Evolutionary conservation across 192 early-diverging fungal species (phyloP).

Genomic region (Backusella parvicylindrica): DNA sequence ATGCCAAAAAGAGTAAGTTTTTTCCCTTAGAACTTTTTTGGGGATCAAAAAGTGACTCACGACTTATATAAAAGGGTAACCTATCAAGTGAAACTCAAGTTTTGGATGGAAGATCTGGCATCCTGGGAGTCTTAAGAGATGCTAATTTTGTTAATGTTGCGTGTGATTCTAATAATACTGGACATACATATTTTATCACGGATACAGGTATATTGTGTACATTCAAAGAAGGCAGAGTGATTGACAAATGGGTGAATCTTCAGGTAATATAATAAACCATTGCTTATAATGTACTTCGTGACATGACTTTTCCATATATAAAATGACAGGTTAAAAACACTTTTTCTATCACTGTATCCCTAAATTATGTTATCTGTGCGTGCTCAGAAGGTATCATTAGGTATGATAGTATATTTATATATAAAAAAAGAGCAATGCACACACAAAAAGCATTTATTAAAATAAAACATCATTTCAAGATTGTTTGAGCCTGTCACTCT

Average conservation of each 20-base stretch:
- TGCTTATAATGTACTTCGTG: too few species aligned
- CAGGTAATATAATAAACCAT: slow-evolving; percentile 46
- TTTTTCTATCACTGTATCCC: slow-evolving; percentile 58
- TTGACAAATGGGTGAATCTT: slow-evolving; percentile 84
- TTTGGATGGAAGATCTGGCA: slow-evolving; percentile 66
- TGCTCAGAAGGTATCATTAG: slow-evolving; percentile 72
- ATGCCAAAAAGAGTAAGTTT: slow-evolving; percentile 31
- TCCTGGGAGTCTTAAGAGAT: slow-evolving; percentile 63
- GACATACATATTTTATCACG: slow-evolving; percentile 63
- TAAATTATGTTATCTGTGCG: slow-evolving; percentile 63
- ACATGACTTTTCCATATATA: too few species aligned
- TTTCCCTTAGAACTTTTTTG: not conserved
- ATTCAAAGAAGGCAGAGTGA: slow-evolving; percentile 55
- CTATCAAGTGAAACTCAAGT: slow-evolving; percentile 41
- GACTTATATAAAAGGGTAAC: slow-evolving; percentile 21
- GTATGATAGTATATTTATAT: slow-evolving; percentile 28
- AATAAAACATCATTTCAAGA: slow-evolving; percentile 29
- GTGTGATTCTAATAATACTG: slow-evolving; percentile 39
- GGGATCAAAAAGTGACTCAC: not conserved
- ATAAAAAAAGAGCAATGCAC: not conserved
- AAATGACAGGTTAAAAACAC: slow-evolving; percentile 51
- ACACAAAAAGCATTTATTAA: not conserved
- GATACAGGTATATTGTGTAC: slow-evolving; percentile 63
- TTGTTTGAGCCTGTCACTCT: slow-evolving; percentile 71
- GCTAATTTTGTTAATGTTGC: slow-evolving; percentile 70